These are phyloP conservation scores for Tylopilus felleus DNA, from an alignment of 768 basidiomycete species.

Conservation along the genomic window DNA sequence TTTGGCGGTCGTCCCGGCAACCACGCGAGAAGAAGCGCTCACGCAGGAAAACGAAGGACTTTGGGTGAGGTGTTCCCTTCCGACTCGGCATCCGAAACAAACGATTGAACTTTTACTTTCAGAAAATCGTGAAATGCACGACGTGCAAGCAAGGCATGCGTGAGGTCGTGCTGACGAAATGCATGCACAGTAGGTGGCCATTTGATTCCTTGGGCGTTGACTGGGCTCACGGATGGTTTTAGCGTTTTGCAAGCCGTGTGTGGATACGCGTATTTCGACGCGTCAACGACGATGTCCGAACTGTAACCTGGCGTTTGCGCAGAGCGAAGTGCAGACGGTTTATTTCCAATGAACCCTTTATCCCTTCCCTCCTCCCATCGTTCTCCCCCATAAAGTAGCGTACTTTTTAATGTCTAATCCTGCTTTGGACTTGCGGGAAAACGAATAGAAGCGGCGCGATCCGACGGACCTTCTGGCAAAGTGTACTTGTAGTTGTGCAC, in stretches of 20 bases:
- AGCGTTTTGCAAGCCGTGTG: slow-evolving; percentile 85
- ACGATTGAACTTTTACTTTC: neutral
- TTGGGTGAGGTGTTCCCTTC: slow-evolving; percentile 40
- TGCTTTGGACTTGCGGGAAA: neutral
- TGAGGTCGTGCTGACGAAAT: slow-evolving; percentile 78
- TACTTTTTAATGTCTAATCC: neutral
- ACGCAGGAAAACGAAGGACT: slow-evolving; percentile 53
- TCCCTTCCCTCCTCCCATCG: neutral
- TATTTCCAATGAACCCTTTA: slow-evolving; percentile 47
- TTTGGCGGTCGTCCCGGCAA: slow-evolving; percentile 29
- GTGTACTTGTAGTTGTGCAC: neutral
- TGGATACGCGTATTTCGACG: slow-evolving; percentile 83
- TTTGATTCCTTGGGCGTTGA: neutral
- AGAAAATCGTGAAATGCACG: slow-evolving; percentile 86
- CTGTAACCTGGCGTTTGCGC: slow-evolving; percentile 77
- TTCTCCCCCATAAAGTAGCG: too few relatives aligned
- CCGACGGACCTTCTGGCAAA: neutral
- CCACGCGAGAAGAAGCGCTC: slow-evolving; percentile 34
- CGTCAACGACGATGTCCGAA: slow-evolving; percentile 94
- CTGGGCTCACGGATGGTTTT: neutral
- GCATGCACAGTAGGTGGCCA: slow-evolving; percentile 78
- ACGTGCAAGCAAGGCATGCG: slow-evolving; percentile 80
- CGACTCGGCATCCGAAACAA: neutral
- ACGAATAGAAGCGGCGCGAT: neutral
- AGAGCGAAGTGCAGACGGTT: slow-evolving; percentile 73